phyloP scores from a whole-genome alignment of 2,329 filamentous ascomycete species.

The Epichloe coenophiala region DNA sequence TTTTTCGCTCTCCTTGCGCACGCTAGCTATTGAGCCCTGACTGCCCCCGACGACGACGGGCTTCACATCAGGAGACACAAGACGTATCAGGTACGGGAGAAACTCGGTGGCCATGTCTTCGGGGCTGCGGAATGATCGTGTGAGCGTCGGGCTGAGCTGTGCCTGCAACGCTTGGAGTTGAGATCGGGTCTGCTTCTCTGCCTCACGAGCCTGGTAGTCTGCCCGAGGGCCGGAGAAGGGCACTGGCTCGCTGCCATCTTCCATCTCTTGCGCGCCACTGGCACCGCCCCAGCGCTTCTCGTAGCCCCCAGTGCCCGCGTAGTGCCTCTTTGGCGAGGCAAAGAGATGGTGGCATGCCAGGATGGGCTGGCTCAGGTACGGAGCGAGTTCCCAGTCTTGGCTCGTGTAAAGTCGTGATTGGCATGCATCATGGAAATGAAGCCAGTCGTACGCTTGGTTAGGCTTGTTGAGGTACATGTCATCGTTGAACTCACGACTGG shows the following conservation, averaged over 20 bases:
- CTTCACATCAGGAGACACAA: constrained; percentile 81
- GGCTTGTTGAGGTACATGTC: constrained; percentile 86
- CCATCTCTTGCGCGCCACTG: constrained; percentile 21
- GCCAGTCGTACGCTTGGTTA: constrained; percentile 79
- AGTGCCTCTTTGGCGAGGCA: constrained; percentile 50
- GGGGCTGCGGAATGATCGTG: constrained; percentile 64
- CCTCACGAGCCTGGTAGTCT: constrained; percentile 69
- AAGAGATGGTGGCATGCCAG: constrained; percentile 89
- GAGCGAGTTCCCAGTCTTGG: constrained; percentile 84
- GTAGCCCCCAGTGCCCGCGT: constrained; percentile 24
- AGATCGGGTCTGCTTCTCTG: constrained; percentile 63
- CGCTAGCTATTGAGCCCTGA: constrained; percentile 59
- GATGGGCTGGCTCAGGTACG: constrained; percentile 76
- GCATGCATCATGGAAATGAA: constrained; percentile 80
- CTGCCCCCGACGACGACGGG: constrained; percentile 70
- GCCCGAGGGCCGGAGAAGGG: constrained; percentile 76
- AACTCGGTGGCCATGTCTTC: constrained; percentile 71
- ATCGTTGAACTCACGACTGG: constrained; percentile 80
- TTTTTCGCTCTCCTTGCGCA: constrained; percentile 77
- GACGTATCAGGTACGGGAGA: constrained; percentile 68
- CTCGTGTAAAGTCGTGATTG: constrained; percentile 65
- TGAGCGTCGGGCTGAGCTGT: constrained; percentile 56
- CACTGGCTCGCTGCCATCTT: constrained; percentile 38
- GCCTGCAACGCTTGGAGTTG: constrained; percentile 61
- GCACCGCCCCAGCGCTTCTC: constrained; percentile 29